phyloP scores from a whole-genome alignment of 805 yeast genomes.

The Wickerhamiella cacticola region DNA sequence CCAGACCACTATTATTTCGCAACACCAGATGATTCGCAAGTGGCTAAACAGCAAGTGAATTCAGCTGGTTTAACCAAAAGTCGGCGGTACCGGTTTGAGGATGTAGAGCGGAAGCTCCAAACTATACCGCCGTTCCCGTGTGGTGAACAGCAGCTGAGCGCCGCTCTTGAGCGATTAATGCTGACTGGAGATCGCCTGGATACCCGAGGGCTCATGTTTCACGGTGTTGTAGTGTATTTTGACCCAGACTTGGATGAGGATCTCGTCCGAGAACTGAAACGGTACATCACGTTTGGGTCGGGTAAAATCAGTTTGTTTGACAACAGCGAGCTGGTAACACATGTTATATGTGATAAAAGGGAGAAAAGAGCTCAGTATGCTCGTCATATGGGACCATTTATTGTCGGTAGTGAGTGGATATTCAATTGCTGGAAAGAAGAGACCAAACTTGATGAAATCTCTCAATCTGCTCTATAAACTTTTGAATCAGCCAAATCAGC shows the following conservation, averaged over 20 bases:
- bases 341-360: slow-evolving; percentile 7
- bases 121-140: slow-evolving; percentile 6
- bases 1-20: slow-evolving; percentile 44
- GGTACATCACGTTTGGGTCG: slow-evolving; percentile 5
- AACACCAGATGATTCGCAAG: slow-evolving; percentile 21
- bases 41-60: slow-evolving; percentile 36
- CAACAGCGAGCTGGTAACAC: background rate
- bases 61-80: slow-evolving; percentile 50
- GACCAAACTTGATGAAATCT: slow-evolving; percentile 10
- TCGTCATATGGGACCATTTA: slow-evolving; percentile 8
- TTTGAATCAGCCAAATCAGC: background rate
- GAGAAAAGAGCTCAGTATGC: background rate
- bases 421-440: slow-evolving; percentile 7
- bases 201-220: slow-evolving; percentile 9
- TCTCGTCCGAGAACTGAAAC: background rate
- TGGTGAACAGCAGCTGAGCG: background rate
- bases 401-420: slow-evolving; percentile 8
- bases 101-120: slow-evolving; percentile 21
- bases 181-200: background rate
- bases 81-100: slow-evolving; percentile 25
- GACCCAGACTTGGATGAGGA: background rate
- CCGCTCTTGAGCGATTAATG: slow-evolving; percentile 1
- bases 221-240: slow-evolving; percentile 2
- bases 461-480: too few species aligned
- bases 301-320: background rate